Conservation (phyloP, 2,329 filamentous ascomycete species). For the Ascochyta pisi region DNA sequence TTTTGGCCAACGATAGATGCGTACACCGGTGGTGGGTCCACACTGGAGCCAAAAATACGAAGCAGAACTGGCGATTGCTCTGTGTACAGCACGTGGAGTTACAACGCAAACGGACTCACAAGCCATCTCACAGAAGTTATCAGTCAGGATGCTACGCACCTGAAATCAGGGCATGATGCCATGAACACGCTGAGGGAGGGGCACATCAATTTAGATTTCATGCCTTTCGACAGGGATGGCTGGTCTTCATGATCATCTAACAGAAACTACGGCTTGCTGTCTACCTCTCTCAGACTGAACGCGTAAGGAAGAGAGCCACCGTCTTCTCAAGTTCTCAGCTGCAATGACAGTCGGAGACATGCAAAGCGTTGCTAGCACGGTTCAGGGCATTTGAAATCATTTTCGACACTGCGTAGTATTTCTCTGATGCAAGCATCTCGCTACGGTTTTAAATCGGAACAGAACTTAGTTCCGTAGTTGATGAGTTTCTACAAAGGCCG, state of each 20-base stretch:
- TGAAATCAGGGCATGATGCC: not conserved
- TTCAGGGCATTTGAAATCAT: not conserved
- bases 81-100: not conserved
- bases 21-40: not conserved
- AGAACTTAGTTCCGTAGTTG: too few species aligned
- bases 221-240: not conserved
- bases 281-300: not conserved
- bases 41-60: not conserved
- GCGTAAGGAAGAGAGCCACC: not conserved
- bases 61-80: not conserved
- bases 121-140: not conserved
- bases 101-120: not conserved
- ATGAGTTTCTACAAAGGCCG: too few species aligned
- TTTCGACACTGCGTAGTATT: not conserved
- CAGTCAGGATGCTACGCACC: not conserved
- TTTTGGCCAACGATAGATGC: constrained; percentile 4
- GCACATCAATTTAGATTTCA: not conserved
- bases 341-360: not conserved
- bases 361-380: not conserved
- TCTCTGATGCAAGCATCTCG: not conserved
- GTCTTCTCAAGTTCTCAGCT: not conserved
- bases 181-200: not conserved
- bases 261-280: not conserved
- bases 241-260: not conserved
- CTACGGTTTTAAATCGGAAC: not conserved